Conservation (phyloP, 2,329 filamentous ascomycete genomes). For the Magnaporthales sp. region DNA sequence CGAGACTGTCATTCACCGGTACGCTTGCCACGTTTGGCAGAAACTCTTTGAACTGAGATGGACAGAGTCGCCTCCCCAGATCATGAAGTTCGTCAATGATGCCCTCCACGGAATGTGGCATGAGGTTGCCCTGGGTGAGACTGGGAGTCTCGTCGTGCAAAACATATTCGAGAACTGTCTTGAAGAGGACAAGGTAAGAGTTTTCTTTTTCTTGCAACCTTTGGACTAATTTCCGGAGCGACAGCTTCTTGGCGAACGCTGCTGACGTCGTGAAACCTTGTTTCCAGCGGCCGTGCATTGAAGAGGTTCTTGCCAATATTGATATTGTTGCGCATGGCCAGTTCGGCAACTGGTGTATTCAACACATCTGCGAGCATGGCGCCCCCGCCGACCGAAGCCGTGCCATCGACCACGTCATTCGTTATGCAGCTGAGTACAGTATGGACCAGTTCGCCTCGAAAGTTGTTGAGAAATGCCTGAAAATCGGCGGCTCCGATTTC, state of each 20-base stretch:
- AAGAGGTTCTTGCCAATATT: slow-evolving; percentile 90
- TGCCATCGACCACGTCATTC: slow-evolving; percentile 91
- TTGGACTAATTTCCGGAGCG: not conserved
- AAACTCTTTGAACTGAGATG: slow-evolving; percentile 97
- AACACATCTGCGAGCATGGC: slow-evolving; percentile 97
- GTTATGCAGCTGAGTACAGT: slow-evolving; percentile 90
- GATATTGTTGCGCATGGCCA: slow-evolving; percentile 95
- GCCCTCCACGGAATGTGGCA: slow-evolving; percentile 96
- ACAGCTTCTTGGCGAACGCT: not conserved
- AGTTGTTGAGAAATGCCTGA: slow-evolving; percentile 97
- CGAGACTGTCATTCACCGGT: slow-evolving; percentile 96
- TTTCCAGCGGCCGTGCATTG: slow-evolving; percentile 80
- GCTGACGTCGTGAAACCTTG: not conserved
- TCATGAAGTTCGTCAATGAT: slow-evolving; percentile 98
- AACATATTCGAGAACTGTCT: slow-evolving; percentile 99
- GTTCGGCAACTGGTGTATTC: slow-evolving; percentile 99
- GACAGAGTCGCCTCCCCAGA: slow-evolving; percentile 89
- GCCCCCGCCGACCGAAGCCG: slow-evolving; percentile 83
- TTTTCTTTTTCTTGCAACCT: slow-evolving; percentile 2
- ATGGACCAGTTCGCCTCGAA: slow-evolving; percentile 99
- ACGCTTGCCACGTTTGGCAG: slow-evolving; percentile 99
- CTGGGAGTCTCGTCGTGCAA: slow-evolving; percentile 93
- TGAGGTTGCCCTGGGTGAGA: slow-evolving; percentile 93
- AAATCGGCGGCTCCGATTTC: slow-evolving; percentile 88
- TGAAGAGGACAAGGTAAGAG: slow-evolving; percentile 87